Base-by-base conservation (phyloP, 1,284 basidiomycete species). In the Boletus calvinii region DNA sequence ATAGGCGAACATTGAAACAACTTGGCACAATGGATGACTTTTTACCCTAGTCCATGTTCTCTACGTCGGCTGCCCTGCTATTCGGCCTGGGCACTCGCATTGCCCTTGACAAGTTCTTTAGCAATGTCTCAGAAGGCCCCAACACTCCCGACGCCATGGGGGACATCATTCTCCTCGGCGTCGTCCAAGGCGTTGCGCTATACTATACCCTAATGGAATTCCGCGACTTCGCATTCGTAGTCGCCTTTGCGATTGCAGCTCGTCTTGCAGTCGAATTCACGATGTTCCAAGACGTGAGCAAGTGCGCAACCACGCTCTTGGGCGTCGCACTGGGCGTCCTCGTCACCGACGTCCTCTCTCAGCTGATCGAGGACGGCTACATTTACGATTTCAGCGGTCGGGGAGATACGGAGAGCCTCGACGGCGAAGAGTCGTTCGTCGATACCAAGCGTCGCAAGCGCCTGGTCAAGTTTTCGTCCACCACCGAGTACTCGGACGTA, bases 141-240 rank as follows among this genome's bases (percentile, higher is more conserved):
- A 66, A 61, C 50, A 47, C 57, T 4, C 70, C 78, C 13, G 53
- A 65, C 26, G 70, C 78, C 60, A 69, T 82, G 39, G 76, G 78
- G 55, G 80, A 87, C 62, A 75, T 76, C 60, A 71, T 89, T 66
- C 79, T 91, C 55, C 72, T 79, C 50, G 88, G 88, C 50, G 76
- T 84, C 59, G 84, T 85, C 76, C 85, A 90, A 68, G 88, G 88
- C 46, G 79, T 87, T 57, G 84, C 79, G 24, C 73, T 91, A 42
- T 85, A 88, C 64, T 85, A 81, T 62, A 75, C 84, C 50, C 76
- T 81, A 56, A 74, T 73, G 54, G 80, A 80, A 64, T 73, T 77
- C 48, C 75, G 76, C 44, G 73, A 75, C 54, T 71, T 85, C 36
- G 76, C 79, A 38, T 71, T 85, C 59, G 72, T 77, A 52, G 77